Evolutionary conservation across 192 early-diverging fungal genomes (phyloP).

Genomic region (Coemansia erecta): DNA sequence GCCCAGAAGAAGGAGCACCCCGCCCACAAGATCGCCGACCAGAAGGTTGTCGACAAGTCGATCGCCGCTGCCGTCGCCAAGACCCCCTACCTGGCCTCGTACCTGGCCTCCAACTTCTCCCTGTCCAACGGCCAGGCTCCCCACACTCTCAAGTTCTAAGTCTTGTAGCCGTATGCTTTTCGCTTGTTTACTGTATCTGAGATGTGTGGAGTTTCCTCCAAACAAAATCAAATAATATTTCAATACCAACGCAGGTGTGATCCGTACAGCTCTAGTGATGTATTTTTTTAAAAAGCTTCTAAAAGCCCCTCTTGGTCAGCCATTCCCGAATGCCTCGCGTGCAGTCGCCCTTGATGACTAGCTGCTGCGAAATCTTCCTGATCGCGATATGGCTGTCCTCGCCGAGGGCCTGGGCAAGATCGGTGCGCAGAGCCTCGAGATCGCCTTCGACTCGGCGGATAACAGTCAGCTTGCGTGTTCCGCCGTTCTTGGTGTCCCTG

Average conservation of each 20-base stretch:
- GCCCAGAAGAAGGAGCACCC: conserved; percentile 77
- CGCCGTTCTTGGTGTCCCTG: conserved; percentile 64
- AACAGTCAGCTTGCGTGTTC: conserved; percentile 61
- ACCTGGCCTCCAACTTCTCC: conserved; percentile 86
- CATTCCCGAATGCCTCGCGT: conserved; percentile 54
- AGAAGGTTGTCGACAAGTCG: conserved; percentile 86
- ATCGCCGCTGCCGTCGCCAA: conserved; percentile 79
- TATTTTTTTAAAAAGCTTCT: neutral
- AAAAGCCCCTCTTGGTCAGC: conserved; percentile 59
- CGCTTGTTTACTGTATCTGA: conserved; percentile 30
- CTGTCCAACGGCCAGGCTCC: conserved; percentile 96
- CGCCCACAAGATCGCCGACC: conserved; percentile 78
- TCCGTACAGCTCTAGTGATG: neutral
- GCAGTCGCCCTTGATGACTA: conserved; percentile 59
- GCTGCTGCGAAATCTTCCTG: conserved; percentile 50
- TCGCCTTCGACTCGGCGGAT: conserved; percentile 73
- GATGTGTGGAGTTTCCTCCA: conserved; percentile 6
- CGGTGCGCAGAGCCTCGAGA: conserved; percentile 46
- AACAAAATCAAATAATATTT: conserved; percentile 6
- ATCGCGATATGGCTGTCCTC: conserved; percentile 28
- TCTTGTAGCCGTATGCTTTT: conserved; percentile 19
- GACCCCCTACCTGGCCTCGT: conserved; percentile 82
- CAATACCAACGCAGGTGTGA: neutral
- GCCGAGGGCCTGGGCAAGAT: conserved; percentile 20
- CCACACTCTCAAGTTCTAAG: conserved; percentile 96